Base-by-base conservation (phyloP, 495 filamentous ascomycete genomes). In the Delitschia confertaspora region DNA sequence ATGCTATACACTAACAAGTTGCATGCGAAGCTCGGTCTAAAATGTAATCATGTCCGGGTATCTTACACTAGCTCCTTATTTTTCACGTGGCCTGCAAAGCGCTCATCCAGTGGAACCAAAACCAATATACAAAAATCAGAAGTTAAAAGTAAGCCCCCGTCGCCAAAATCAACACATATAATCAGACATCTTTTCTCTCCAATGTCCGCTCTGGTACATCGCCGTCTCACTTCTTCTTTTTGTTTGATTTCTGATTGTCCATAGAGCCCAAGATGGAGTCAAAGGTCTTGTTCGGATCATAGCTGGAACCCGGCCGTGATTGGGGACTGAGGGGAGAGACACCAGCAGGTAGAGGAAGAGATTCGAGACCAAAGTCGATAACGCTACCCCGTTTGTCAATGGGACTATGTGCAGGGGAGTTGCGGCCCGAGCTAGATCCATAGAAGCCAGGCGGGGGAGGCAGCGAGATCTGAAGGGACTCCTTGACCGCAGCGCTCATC, bases 191-290 rank as follows among this genome's bases (percentile, higher is more conserved):
- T n/a, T n/a, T n/a, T n/a, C n/a, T n/a, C n/a, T n/a, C n/a, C n/a
- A n/a, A n/a, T n/a, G n/a, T n/a, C n/a, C n/a, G n/a, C n/a, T n/a
- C n/a, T n/a, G n/a, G n/a, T n/a, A n/a, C n/a, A n/a, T n/a, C n/a
- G n/a, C 26, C 34, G 22, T 20, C 10, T 39, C 38, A 49, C 44
- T 66, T 63, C 14, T 68, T 63, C 60, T 67, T 66, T 51, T 61
- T 62, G 39, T 60, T 59, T 38, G 62, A 67, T 58, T 69, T 71
- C 57, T 64, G 60, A 27, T 26, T 7, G 27, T 33, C 19, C 24
- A 58, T 51, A n/a, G 64, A 65, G 36, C 69, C 71, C n/a, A 80
- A 53, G 39, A 80, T 80, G 41, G 76, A 73, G 58, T 80, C 76
- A 62, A 80, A 80, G n/a, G 75, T 80, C 55, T 70, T 75, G 7